phyloP scores from a whole-genome alignment of 2,329 filamentous ascomycete species.

The Arthrobotrys conoides region DNA sequence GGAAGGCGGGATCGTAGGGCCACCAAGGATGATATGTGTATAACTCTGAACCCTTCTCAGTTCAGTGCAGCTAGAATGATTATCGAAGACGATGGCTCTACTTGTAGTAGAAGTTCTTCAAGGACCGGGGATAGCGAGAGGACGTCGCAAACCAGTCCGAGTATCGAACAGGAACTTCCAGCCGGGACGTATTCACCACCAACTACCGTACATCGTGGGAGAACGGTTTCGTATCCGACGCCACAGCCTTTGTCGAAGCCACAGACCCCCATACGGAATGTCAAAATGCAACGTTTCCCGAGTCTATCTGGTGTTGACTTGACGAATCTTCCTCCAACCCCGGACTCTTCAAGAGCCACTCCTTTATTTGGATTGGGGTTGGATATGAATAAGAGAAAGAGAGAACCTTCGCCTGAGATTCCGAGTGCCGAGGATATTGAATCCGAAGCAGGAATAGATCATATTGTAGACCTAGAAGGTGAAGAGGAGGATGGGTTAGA shows the following conservation, averaged over 20 bases:
- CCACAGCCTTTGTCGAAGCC: constrained; percentile 52
- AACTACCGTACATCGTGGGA: constrained; percentile 43
- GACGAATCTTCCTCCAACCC: constrained; percentile 48
- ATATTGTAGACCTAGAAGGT: neutral
- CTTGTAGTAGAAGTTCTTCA: constrained; percentile 48
- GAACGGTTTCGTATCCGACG: constrained; percentile 42
- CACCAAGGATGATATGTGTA: constrained; percentile 42
- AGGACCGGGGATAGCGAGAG: constrained; percentile 45
- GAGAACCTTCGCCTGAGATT: constrained; percentile 46
- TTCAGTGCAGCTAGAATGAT: constrained; percentile 15
- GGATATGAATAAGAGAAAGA: constrained; percentile 27
- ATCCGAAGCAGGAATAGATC: neutral
- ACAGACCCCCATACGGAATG: constrained; percentile 40
- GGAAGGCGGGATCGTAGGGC: constrained; percentile 36
- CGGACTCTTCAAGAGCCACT: constrained; percentile 45
- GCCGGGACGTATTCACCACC: constrained; percentile 39
- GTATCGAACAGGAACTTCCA: constrained; percentile 37
- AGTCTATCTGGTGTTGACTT: constrained; percentile 58
- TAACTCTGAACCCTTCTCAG: constrained; percentile 31
- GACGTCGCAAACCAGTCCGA: constrained; percentile 54
- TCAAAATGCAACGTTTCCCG: constrained; percentile 58
- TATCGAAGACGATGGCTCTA: constrained; percentile 38
- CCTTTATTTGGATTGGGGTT: constrained; percentile 33
- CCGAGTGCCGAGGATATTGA: constrained; percentile 31
- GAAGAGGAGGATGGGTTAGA: constrained; percentile 15